Base-by-base conservation (phyloP, 2,329 filamentous ascomycete genomes). In the Raffaelea arxii region DNA sequence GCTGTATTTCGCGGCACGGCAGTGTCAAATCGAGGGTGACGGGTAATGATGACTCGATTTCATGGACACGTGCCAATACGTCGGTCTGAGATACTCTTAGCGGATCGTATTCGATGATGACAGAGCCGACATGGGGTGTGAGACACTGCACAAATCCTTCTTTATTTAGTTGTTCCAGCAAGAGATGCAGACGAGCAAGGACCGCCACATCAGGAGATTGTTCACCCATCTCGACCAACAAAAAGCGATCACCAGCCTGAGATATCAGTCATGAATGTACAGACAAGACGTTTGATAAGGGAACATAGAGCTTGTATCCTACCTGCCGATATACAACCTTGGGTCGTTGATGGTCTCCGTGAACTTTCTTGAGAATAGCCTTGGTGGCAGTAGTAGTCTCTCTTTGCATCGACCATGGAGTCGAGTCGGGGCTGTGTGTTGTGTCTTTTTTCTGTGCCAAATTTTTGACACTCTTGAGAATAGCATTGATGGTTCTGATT, bases 1-100 rank as follows among this genome's bases (percentile, higher is more conserved):
- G 47, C 6, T 47, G 49, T 23, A 59, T 46, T n/a, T 47, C 43
- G 10, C 56, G 55, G 12, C 45, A 45, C 4, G 43, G 38, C 4
- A 44, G 27, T 7, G 30, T 44, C 16, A 24, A 22, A 9, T 46
- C 42, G 12, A 44, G 42, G 7, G 18, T 9, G 4, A 35, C 11
- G 3, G 25, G 30, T 2, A n/a, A 4, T 21, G 6, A 4, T 12
- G 32, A 36, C 32, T 36, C 32, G 14, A 16, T 36, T 12, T 12
- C 32, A 16, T 36, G 6, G 32, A 36, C 32, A 6, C 5, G 14
- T 18, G 7, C 16, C 9, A 44, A 4, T 4, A 44, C 30, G 4
- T 38, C 42, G 14, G 21, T 23, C 30, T 25, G 42, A 9, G 19
- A 12, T 9, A 44, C 11, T 21, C 14, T 14, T 9, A 44, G 27